Evolutionary conservation across 177 flowering plant genomes (phyloP).

Genomic region (Telopea speciosissima): DNA sequence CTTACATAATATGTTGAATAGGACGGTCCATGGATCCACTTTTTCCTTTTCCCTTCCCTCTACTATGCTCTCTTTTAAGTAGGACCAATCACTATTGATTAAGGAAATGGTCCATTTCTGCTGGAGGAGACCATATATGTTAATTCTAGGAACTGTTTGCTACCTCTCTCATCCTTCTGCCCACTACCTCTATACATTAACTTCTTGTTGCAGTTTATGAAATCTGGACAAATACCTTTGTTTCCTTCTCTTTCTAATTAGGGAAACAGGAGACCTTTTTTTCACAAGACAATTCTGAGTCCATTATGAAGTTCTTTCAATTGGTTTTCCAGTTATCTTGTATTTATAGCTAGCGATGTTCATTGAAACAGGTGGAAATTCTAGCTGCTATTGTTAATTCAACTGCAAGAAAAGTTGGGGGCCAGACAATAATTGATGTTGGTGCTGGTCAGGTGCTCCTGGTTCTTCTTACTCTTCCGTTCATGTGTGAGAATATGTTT

Average conservation of each 20-base stretch:
- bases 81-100: background rate
- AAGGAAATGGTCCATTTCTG: background rate
- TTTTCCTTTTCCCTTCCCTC: background rate
- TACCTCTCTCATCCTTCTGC: background rate
- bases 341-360: background rate
- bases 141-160: background rate
- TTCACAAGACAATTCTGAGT: background rate
- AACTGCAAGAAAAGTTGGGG: constrained; percentile 42
- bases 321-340: background rate
- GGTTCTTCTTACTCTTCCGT: background rate
- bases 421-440: constrained; percentile 67
- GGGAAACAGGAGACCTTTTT: background rate
- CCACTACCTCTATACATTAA: background rate
- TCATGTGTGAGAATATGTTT: background rate
- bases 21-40: too few species aligned
- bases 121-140: background rate
- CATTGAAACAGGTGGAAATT: constrained; percentile 55
- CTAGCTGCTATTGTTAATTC: constrained; percentile 60
- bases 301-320: background rate
- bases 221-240: background rate
- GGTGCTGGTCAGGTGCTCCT: constrained; percentile 87
- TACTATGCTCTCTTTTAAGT: too few species aligned
- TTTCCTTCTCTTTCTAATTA: background rate
- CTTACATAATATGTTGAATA: too few species aligned
- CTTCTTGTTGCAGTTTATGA: background rate